Evolutionary conservation across 306 rosid species (phyloP).

Genomic region (Calophaca sinica): DNA sequence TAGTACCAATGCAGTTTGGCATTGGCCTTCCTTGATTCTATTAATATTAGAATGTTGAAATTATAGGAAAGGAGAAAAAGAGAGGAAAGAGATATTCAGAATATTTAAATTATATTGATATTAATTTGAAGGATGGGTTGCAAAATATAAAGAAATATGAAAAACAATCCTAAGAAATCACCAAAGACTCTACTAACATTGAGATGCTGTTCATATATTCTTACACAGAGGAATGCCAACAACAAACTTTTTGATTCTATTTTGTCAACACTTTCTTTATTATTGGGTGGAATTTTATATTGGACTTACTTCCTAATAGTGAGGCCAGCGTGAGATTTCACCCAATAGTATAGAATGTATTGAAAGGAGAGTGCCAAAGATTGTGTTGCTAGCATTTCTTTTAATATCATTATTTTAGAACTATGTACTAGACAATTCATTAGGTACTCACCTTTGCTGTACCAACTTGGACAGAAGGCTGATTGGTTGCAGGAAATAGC

Average conservation of each 20-base stretch:
- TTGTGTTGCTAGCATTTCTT: slow-evolving; percentile 6
- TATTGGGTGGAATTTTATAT: slow-evolving; percentile 13
- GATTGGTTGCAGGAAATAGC: slow-evolving; percentile 55
- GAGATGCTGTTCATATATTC: neutral
- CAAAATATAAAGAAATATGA: neutral
- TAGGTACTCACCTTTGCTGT: slow-evolving; percentile 64
- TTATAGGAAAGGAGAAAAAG: neutral
- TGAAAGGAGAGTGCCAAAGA: neutral
- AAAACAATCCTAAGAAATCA: too few relatives aligned
- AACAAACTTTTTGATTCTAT: neutral
- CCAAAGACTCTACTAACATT: neutral
- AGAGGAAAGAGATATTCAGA: neutral
- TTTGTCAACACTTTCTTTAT: neutral
- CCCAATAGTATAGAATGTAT: neutral
- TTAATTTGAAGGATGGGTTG: neutral
- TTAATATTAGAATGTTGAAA: slow-evolving; percentile 17
- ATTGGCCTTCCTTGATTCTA: slow-evolving; percentile 26
- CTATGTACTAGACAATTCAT: slow-evolving; percentile 42
- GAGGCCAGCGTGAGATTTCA: slow-evolving; percentile 16
- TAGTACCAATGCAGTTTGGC: slow-evolving; percentile 25
- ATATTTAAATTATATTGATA: slow-evolving; percentile 8
- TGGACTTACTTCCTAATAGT: neutral
- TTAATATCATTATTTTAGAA: slow-evolving; percentile 42
- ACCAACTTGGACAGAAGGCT: slow-evolving; percentile 55
- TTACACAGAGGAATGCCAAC: neutral